Base-by-base conservation (phyloP, 2,329 filamentous ascomycete genomes). In the Rhexocercosporidium sp. region DNA sequence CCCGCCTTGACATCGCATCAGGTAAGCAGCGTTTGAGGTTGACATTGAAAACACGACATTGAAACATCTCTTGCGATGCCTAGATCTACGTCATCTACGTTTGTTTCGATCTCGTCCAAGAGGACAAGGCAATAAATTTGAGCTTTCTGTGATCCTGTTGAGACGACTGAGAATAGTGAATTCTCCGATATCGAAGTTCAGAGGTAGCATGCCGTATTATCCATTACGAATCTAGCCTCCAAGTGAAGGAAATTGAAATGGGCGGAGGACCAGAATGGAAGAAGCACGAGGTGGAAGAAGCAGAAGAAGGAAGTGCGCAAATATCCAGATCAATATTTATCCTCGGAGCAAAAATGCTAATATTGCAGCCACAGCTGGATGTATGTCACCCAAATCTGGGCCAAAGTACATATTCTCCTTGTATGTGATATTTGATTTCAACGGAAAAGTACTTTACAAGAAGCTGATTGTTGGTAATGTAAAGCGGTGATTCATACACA, bases 401-500 rank as follows among this genome's bases (percentile, higher is more conserved):
- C 59, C 59, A 22, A 53, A 62, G 34, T 62, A 62, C 22, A 62
- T 62, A 14, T 62, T 62, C 16, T 62, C 59, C 3, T 62, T 62
- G 59, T 62, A 27, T 5, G 59, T 47, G 49, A 12, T 20, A n/a
- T 20, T 37, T 16, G 4, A 22, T 51, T 14, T 22, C 31, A 39
- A 25, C 1, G 6, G 18, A 11, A n/a, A 49, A 7, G 7, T 4
- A 6, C 27, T 3, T 60, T 49, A 3, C 2, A 14, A 25, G 11
- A 18, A 6, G 14, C 37, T 60, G 25, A 47, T 2, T 7, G 5
- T 12, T 11, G 2, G n/a, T n/a, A n/a, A 20, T 34, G 27, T 31
- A 78, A n/a, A n/a, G 77, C 60, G 77, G 77, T 46, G 77, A 79
- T 69, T 79, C 77, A 1, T 79, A 79, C 62, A 75, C 77, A 7